Base-by-base conservation (phyloP, 1,139 yeast genomes). In the Wickerhamomyces sp. region DNA sequence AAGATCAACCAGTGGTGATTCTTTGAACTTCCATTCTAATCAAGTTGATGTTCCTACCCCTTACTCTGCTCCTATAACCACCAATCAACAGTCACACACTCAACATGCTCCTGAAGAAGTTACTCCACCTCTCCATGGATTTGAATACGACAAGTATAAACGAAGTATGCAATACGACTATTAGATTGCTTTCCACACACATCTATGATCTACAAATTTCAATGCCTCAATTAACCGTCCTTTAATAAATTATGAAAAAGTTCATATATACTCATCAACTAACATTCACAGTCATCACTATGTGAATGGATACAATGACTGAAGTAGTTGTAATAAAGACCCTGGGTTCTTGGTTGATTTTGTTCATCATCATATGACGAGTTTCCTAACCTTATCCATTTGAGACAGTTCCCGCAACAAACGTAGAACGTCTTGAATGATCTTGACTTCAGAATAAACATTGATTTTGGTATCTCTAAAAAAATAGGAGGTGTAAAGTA, bases 321-420 rank as follows among this genome's bases (percentile, higher is more conserved):
- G 34, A 56, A 58, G 39, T 55, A 58, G 23, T 52, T 53, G 39
- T 40, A 49, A 40, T 57, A 58, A 34, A 58, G 45, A 4, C 62
- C 59, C 18, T 49, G 52, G 9, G 39, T 41, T 36, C n/a, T 37
- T 18, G 43, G 47, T n/a, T 34, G 37, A 10, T 9, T 15, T 14
- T 27, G 32, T 27, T 7, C 26, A 13, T 27, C 4, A 8, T 44
- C 40, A 14, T 14, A 29, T 4, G 31, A 18, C 7, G 37, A 10
- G 32, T 44, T 46, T n/a, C 61, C 60, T 29, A 56, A 45, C n/a
- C 39, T 39, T 6, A 57, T 41, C 63, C 63, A 59, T 15, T 31
- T 34, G 5, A 27, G 27, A 46, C 63, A 59, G 1, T 27, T 29
- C 11, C 46, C 39, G 42, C 62, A 58, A 18, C 50, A 49, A 13